Base-by-base conservation (phyloP, 441 rosid genomes). In the Gossypium schwendimanii region DNA sequence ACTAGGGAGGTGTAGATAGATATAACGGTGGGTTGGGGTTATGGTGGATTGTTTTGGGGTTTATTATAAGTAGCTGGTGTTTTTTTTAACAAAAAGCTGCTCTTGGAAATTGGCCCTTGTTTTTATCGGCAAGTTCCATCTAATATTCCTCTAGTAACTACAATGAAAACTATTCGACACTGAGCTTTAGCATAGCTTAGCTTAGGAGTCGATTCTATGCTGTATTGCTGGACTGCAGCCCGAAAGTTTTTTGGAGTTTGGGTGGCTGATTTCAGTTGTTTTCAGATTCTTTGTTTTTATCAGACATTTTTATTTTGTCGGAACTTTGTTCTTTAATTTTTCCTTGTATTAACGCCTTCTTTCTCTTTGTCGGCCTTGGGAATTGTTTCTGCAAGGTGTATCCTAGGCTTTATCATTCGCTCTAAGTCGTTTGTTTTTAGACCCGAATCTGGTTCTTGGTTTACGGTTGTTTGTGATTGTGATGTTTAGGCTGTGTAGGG, bases 31-130 rank as follows among this genome's bases (percentile, higher is more conserved):
- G 20, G 55, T 59, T 23, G 74, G 74, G 66, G 72, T 57, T 58
- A 31, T 44, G 57, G 21, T 50, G 41, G 44, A 50, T 63, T 71
- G 69, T 70, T 66, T 47, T 47, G 9, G 14, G 36, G 54, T 64
- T 73, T 36, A 36, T 70, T 64, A 57, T 61, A 64, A 73, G 89
- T 76, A 82, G 87, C 84, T 81, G 59, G 80, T 80, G 77, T 85
- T 75, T 44, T 26, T 55, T 24, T 14, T 26, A 23, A 71, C 80
- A 80, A 31, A 73, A 78, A 84, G 87, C 87, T 83, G 81, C 84
- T 74, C 74, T 66, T 71, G 18, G 90, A 87, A 69, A 76, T 33
- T 73, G 81, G 81, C 87, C 80, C 78, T 71, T 66, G 78, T 82
- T 76, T 88, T 81, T 86, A 64, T 63, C 41, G 86, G 85, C 78